Conservation (phyloP, 1,284 basidiomycete genomes). For the Hemileia vastatrix region DNA sequence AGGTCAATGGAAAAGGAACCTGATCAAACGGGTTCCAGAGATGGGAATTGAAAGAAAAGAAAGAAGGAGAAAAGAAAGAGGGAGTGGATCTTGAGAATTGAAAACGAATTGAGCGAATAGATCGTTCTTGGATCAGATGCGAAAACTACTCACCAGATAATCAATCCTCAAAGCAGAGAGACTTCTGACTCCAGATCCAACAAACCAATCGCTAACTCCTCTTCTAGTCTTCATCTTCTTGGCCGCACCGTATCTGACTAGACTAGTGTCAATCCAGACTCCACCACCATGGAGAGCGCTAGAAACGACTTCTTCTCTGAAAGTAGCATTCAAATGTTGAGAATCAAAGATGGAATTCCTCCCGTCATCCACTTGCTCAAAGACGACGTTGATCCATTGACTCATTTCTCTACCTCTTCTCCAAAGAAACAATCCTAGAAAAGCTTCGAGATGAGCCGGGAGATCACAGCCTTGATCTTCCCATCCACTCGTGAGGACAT, state of each 20-base stretch:
- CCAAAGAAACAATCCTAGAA: constrained; percentile 30
- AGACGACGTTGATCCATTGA: constrained; percentile 26
- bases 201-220: not conserved
- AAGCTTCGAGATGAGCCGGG: constrained; percentile 24
- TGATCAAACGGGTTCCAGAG: too few relatives aligned
- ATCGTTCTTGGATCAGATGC: too few relatives aligned
- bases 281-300: not conserved
- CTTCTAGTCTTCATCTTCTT: not conserved
- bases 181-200: not conserved
- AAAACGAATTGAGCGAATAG: too few relatives aligned
- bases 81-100: too few relatives aligned
- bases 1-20: too few relatives aligned
- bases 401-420: constrained; percentile 27
- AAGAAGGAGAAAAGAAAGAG: too few relatives aligned
- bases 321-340: not conserved
- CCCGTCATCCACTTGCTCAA: constrained; percentile 1
- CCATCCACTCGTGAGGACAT: constrained; percentile 22
- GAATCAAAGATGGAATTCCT: not conserved
- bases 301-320: not conserved
- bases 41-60: too few relatives aligned
- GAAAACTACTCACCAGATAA: not conserved
- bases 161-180: not conserved
- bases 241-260: not conserved
- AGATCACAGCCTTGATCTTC: constrained; percentile 26
- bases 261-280: not conserved